Percentiles rank a stretch among this genome's conserved stretches.
These are phyloP conservation scores for Immersiella caudata DNA, from an alignment of 495 filamentous ascomycete species.

Conservation along the genomic window DNA sequence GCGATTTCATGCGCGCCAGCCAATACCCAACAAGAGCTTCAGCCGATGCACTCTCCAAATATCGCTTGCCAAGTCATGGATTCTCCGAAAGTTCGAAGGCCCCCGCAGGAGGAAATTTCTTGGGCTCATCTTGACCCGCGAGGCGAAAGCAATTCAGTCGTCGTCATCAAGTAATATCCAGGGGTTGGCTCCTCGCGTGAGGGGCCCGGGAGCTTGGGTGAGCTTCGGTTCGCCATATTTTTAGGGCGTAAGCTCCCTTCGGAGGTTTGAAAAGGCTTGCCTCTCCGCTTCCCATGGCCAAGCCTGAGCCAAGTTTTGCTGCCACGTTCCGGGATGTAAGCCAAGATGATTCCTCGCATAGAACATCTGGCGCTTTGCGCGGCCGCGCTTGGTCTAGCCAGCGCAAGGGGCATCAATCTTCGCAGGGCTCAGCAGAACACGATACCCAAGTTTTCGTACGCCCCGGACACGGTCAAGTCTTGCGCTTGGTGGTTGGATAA, in stretches of 20 bases:
- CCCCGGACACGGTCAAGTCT: conserved; percentile 18
- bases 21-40: conserved; percentile 1
- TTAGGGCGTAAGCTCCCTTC: neutral
- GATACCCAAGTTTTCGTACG: conserved; percentile 25
- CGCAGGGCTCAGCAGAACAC: conserved; percentile 16
- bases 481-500: conserved; percentile 28
- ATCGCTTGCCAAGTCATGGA: conserved; percentile 2
- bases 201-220: neutral
- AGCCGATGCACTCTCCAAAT: conserved; percentile 8
- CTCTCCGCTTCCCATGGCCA: neutral
- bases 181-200: neutral
- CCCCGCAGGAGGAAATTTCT: neutral
- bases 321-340: neutral
- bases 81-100: neutral
- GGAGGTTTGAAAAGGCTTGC: neutral
- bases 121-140: neutral
- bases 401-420: neutral
- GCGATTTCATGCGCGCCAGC: neutral
- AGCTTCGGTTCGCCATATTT: neutral
- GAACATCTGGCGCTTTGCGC: neutral
- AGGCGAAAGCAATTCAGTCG: neutral
- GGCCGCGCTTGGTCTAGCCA: neutral
- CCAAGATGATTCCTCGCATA: neutral
- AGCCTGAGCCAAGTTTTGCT: neutral
- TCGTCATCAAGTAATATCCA: neutral